Evolutionary conservation across 306 rosid genomes (phyloP).

Genomic region (Castanea mollissima): DNA sequence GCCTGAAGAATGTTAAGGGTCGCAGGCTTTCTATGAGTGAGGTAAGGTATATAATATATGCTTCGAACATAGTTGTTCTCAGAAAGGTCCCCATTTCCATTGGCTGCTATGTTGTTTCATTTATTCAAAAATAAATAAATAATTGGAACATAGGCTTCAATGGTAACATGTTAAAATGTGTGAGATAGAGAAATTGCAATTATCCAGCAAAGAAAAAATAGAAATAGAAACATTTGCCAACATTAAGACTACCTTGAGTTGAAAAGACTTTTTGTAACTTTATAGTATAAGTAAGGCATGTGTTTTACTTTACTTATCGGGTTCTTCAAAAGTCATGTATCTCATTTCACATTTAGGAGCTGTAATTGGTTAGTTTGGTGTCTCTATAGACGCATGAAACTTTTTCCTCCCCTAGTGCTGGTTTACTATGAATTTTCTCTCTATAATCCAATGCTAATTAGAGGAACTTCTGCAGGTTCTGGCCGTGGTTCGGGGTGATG

Average conservation of each 20-base stretch:
- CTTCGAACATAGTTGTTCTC: not conserved
- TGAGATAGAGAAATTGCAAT: no score
- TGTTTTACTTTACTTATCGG: not conserved
- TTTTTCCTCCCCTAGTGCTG: not conserved
- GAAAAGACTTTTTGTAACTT: no score
- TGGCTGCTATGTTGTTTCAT: not conserved
- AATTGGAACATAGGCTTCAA: not conserved
- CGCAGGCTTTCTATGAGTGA: constrained; percentile 21
- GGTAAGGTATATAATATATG: constrained; percentile 10
- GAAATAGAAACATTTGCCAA: no score
- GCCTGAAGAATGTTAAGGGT: constrained; percentile 20
- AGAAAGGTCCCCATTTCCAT: not conserved
- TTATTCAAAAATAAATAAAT: not conserved
- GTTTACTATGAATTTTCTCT: not conserved
- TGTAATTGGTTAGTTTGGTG: not conserved
- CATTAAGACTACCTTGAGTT: no score
- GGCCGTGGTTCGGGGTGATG: constrained; percentile 30
- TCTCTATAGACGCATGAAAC: not conserved
- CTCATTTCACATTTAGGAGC: not conserved
- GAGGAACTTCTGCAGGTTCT: constrained; percentile 15
- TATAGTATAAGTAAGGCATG: not conserved
- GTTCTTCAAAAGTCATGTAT: not conserved
- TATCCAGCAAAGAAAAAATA: no score
- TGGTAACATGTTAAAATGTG: no score
- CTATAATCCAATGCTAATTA: not conserved